These are phyloP conservation scores for Dalbergia oliveri DNA, from an alignment of 306 rosid species.

Conservation along the genomic window DNA sequence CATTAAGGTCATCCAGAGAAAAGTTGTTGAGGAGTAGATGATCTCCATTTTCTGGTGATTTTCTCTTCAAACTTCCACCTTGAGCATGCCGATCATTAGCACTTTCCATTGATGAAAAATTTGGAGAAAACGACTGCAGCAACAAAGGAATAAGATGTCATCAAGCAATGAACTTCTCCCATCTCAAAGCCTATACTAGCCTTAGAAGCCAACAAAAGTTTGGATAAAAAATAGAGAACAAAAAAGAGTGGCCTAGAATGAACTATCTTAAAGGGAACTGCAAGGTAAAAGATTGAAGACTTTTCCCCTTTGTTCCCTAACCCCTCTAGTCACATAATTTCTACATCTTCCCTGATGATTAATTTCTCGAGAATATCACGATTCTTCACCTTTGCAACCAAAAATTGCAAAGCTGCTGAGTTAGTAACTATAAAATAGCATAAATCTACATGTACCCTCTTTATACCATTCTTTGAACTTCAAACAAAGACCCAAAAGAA, in stretches of 20 bases:
- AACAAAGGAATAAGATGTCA: slow-evolving; percentile 36
- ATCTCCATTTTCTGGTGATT: slow-evolving; percentile 52
- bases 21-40: slow-evolving; percentile 41
- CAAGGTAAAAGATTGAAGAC: slow-evolving; percentile 11
- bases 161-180: slow-evolving; percentile 25
- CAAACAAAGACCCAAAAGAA: neutral
- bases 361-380: neutral
- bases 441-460: neutral
- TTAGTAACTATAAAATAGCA: neutral
- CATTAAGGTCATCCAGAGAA: slow-evolving; percentile 76
- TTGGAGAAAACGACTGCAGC: slow-evolving; percentile 47
- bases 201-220: slow-evolving; percentile 2
- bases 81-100: slow-evolving; percentile 37
- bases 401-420: slow-evolving; percentile 13
- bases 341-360: neutral
- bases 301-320: slow-evolving; percentile 16
- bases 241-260: neutral
- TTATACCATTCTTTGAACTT: neutral
- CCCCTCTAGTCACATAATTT: neutral
- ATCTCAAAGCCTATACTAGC: slow-evolving; percentile 20
- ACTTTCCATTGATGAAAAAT: slow-evolving; percentile 58
- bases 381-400: slow-evolving; percentile 24
- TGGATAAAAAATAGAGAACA: neutral
- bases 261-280: neutral
- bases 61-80: slow-evolving; percentile 66